Evolutionary conservation across 192 early-diverging fungal species (phyloP).

Genomic region (Lobosporangium transversale): DNA sequence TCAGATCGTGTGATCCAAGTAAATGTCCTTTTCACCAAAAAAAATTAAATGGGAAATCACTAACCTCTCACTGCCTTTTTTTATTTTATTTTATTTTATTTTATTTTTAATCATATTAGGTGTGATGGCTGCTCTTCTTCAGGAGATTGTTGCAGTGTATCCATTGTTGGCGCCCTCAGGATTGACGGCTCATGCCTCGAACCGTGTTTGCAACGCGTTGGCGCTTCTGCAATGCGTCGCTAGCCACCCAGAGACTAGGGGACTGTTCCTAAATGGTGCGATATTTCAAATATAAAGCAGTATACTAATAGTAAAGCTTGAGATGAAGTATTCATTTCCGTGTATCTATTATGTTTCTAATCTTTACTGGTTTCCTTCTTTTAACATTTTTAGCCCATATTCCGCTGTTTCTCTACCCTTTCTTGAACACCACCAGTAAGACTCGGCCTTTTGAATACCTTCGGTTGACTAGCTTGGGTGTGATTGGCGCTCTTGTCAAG

Average conservation of each 20-base stretch:
- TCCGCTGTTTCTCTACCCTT: conserved; percentile 95
- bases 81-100: conserved; percentile 1
- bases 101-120: conserved; percentile 58
- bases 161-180: conserved; percentile 88
- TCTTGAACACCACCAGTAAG: conserved; percentile 97
- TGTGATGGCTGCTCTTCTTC: conserved; percentile 93
- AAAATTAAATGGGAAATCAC: too few species aligned
- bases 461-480: conserved; percentile 91
- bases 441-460: conserved; percentile 96
- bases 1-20: too few species aligned
- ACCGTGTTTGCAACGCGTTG: conserved; percentile 96
- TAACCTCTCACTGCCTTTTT: too few species aligned
- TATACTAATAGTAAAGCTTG: too few species aligned
- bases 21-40: too few species aligned
- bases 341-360: too few species aligned
- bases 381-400: conserved; percentile 80
- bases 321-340: too few species aligned
- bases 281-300: too few species aligned
- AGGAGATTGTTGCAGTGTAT: conserved; percentile 96
- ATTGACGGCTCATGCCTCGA: conserved; percentile 88
- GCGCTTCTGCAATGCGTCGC: conserved; percentile 97
- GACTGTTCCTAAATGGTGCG: conserved; percentile 83
- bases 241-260: conserved; percentile 90
- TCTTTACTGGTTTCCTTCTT: too few species aligned
- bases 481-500: conserved; percentile 98